Evolutionary conservation across 345 rosid genomes (phyloP).

Genomic region (Garcia nutans): DNA sequence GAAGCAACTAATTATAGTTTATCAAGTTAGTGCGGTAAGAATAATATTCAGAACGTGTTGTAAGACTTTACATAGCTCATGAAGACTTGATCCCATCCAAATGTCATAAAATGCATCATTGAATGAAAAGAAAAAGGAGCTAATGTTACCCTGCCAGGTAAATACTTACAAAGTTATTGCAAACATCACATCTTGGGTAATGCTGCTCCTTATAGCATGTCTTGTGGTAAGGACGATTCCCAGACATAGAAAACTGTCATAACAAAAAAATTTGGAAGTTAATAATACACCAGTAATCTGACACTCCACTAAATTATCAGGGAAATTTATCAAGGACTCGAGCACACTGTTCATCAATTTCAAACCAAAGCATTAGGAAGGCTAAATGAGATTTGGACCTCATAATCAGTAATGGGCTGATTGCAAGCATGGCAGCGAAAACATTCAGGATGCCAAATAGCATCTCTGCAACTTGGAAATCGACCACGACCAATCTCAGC

Average conservation of each 20-base stretch:
- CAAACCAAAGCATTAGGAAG: conserved; percentile 11
- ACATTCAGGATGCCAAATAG: conserved; percentile 89
- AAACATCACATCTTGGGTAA: conserved; percentile 96
- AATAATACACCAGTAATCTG: conserved; percentile 17
- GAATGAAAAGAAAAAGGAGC: neutral
- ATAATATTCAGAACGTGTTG: neutral
- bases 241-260: conserved; percentile 77
- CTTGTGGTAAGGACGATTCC: conserved; percentile 75
- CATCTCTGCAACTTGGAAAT: conserved; percentile 70
- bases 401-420: conserved; percentile 65
- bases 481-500: conserved; percentile 88
- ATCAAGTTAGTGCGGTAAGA: neutral
- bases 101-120: neutral
- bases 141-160: conserved; percentile 1
- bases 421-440: conserved; percentile 75
- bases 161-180: conserved; percentile 71
- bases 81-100: neutral
- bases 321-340: conserved; percentile 10
- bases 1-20: neutral
- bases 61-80: neutral
- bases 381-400: conserved; percentile 46
- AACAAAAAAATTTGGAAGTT: conserved; percentile 23
- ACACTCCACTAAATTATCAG: neutral
- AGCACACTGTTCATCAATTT: conserved; percentile 14
- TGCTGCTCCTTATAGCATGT: conserved; percentile 73